Percentiles rank a stretch among this genome's conserved stretches.
Evolutionary conservation across 805 yeast species (phyloP).

Genomic region (Candida railenensis): DNA sequence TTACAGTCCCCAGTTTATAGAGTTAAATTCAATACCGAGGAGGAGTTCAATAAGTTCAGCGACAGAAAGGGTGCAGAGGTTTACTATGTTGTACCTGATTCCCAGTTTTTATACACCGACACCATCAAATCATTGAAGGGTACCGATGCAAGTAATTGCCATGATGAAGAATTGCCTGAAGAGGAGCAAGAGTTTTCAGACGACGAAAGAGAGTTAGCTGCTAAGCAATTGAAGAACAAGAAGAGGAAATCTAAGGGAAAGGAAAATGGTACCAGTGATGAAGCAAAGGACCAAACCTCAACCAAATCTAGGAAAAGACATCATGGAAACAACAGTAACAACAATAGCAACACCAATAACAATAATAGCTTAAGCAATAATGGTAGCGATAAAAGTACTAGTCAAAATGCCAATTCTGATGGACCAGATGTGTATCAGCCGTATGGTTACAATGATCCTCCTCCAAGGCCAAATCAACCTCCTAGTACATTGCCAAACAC

Average conservation of each 20-base stretch:
- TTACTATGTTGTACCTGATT: constrained; percentile 75
- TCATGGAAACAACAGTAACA: constrained; percentile 1
- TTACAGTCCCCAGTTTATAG: constrained; percentile 79
- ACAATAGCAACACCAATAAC: neutral
- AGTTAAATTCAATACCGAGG: constrained; percentile 59
- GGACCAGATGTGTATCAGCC: constrained; percentile 17
- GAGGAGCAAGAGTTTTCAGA: constrained; percentile 95
- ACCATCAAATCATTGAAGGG: constrained; percentile 72
- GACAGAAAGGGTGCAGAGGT: constrained; percentile 56
- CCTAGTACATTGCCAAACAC: neutral
- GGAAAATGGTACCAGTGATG: constrained; percentile 12
- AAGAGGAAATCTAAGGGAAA: constrained; percentile 48
- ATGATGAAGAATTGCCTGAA: constrained; percentile 91
- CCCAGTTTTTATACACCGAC: constrained; percentile 77
- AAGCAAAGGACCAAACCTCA: constrained; percentile 7
- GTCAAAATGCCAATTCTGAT: neutral
- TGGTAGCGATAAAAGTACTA: neutral
- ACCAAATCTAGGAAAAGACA: constrained; percentile 11
- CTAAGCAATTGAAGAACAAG: constrained; percentile 62
- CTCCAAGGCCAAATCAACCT: constrained; percentile 10
- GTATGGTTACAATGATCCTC: constrained; percentile 20
- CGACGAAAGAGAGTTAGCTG: constrained; percentile 82
- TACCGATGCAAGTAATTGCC: constrained; percentile 90
- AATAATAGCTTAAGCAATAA: constrained; percentile 1
- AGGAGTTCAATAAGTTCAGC: constrained; percentile 45